Base-by-base conservation (phyloP, 2,329 filamentous ascomycete species). In the Fusarium transvaalense region DNA sequence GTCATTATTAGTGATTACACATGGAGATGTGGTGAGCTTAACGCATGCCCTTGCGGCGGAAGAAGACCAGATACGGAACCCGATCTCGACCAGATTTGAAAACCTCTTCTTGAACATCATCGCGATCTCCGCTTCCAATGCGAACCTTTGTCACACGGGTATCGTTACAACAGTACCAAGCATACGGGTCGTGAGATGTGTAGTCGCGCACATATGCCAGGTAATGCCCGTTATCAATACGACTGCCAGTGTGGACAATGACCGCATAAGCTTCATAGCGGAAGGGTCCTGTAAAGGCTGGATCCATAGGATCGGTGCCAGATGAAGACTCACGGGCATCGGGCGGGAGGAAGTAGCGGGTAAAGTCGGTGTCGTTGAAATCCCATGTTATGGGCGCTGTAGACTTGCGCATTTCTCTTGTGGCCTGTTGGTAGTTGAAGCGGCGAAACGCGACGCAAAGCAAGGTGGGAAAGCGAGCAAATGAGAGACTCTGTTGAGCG, bases 221-320 rank as follows among this genome's bases (percentile, higher is more conserved):
- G 77, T 97, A 97, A 79, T 97, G 94, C 0, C 94, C 94, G 51
- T 87, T 88, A 37, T 88, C 86, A 53, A 92, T 83, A 2, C 85
- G 88, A 2, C 81, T 81, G 23, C 94, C 94, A 6, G 87, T 79
- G 77, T 97, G 94, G 65, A 92, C 85, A 55, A 97, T 88, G 9
- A 97, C 91, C 3, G 90, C 95, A 76, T 97, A 97, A 53, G 92
- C 90, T 75, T 97, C 91, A 78, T 97, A 99, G 7, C 83, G 81
- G 75, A 92, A 93, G 0, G 92, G 90, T 1, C 79, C 80, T 4
- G 74, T 71, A 59, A 85, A 84, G 15, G 81, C 80, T 12, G 73
- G 78, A 59, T 83, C 81, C 38, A 78, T 71, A 8, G 76, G 56
- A 37, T 61, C 80, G 9, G 71, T 78, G 17, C 71, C 76, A 31